A percentile compares a stretch with the other conserved stretches of the same genome.
phyloP scores from a whole-genome alignment of 2,329 filamentous ascomycete genomes.

The Neonectria punicea region DNA sequence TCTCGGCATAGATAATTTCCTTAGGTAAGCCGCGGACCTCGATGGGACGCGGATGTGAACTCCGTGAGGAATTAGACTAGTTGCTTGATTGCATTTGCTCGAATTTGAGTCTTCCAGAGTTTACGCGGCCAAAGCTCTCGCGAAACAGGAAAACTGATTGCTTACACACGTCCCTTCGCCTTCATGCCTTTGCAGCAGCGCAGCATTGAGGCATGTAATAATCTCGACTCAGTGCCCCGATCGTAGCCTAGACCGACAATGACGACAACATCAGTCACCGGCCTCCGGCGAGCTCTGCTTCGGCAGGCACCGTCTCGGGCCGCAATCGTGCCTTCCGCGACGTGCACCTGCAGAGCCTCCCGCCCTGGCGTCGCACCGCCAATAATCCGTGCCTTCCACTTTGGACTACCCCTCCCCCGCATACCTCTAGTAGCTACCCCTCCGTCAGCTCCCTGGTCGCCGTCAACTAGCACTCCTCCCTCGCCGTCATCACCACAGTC shows the following conservation, averaged over 20 bases:
- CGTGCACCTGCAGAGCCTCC: neutral
- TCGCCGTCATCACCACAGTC: neutral
- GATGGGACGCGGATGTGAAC: neutral
- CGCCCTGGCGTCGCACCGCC: constrained; percentile 22
- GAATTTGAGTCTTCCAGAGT: too few species aligned
- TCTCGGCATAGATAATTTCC: neutral
- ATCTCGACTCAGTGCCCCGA: neutral
- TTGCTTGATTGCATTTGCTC: too few species aligned
- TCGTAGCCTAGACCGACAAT: neutral
- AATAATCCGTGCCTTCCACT: constrained; percentile 40
- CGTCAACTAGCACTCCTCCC: neutral
- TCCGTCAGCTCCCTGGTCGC: constrained; percentile 15
- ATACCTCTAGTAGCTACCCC: constrained; percentile 16
- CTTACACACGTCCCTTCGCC: neutral
- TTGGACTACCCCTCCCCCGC: constrained; percentile 40
- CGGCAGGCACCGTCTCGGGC: constrained; percentile 9
- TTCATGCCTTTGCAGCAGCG: neutral
- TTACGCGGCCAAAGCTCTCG: neutral
- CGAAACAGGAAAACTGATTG: neutral
- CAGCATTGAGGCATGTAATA: neutral
- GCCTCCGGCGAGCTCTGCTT: constrained; percentile 14
- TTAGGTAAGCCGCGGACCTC: neutral
- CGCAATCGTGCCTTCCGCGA: neutral
- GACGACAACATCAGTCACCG: neutral
- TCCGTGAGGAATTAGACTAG: too few species aligned